phyloP scores from a whole-genome alignment of 2,329 filamentous ascomycete species.

The Aspergillus floridensis region DNA sequence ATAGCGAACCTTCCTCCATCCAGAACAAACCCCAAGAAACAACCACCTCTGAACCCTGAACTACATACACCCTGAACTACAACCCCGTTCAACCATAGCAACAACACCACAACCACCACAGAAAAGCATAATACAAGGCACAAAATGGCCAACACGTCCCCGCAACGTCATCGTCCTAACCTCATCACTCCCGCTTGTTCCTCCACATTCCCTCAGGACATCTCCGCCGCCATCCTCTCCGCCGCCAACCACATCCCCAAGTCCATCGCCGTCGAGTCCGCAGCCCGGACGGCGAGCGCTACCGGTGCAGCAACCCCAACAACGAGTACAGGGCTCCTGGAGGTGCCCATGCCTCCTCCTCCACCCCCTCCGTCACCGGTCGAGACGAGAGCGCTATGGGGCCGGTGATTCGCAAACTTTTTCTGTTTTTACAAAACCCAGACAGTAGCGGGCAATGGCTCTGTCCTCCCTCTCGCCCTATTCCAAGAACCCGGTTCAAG shows the following conservation, averaged over 20 bases:
- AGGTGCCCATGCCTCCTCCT: conserved; percentile 22
- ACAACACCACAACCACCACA: not conserved
- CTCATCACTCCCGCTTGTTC: conserved; percentile 22
- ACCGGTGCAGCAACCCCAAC: not conserved
- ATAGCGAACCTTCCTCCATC: no score
- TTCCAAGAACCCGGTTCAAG: no score
- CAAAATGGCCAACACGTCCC: conserved; percentile 22
- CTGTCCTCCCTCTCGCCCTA: no score
- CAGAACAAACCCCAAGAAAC: not conserved
- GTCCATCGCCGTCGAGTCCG: conserved; percentile 28
- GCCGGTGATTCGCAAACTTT: not conserved
- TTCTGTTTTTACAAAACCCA: no score
- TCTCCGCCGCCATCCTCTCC: conserved; percentile 40
- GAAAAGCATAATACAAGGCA: conserved; percentile 1
- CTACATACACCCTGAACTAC: not conserved
- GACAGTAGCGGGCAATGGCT: no score
- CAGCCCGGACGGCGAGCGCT: not conserved
- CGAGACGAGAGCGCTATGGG: conserved; percentile 16
- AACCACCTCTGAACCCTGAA: not conserved
- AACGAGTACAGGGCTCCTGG: not conserved
- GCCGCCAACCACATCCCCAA: conserved; percentile 33
- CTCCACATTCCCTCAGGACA: conserved; percentile 36
- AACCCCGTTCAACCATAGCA: no score
- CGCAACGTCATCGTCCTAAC: conserved; percentile 16
- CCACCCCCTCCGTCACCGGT: conserved; percentile 34